These are phyloP conservation scores for Rugosomyces carneus DNA, from an alignment of 1,284 basidiomycete genomes.

Conservation along the genomic window DNA sequence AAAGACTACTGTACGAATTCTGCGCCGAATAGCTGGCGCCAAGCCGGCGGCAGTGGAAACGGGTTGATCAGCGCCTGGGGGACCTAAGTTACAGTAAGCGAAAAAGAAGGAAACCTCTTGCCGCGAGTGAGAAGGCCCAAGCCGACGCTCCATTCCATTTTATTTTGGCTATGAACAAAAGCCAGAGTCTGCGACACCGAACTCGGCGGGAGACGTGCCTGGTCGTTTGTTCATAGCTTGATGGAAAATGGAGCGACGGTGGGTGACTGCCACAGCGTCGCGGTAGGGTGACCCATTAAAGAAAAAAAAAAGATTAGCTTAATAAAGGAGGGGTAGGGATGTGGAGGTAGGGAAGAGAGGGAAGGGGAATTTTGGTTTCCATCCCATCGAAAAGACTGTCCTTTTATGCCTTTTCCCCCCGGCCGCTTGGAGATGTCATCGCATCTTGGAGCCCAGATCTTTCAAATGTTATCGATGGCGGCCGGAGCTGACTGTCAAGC, in stretches of 20 bases:
- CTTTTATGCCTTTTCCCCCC: slow-evolving; percentile 10
- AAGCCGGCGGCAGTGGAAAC: background rate
- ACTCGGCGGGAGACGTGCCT: slow-evolving; percentile 14
- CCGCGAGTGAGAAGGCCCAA: slow-evolving; percentile 2
- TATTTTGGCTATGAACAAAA: slow-evolving; percentile 40
- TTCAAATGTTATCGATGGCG: slow-evolving; percentile 12
- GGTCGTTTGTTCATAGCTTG: slow-evolving; percentile 24
- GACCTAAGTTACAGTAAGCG: background rate
- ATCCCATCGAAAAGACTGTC: background rate
- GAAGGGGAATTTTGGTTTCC: background rate
- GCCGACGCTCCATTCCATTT: slow-evolving; percentile 25
- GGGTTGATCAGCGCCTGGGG: background rate
- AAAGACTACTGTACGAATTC: too few species aligned
- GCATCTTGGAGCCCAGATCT: background rate
- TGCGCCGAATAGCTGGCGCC: too few species aligned
- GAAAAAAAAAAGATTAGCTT: background rate
- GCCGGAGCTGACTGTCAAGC: slow-evolving; percentile 2
- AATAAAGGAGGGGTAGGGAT: background rate
- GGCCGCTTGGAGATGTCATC: background rate
- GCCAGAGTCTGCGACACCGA: slow-evolving; percentile 18
- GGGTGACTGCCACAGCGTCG: background rate
- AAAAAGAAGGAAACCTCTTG: background rate
- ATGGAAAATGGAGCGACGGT: slow-evolving; percentile 24
- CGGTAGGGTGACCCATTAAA: background rate
- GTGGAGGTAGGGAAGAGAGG: background rate